Conservation (phyloP, 2,329 filamentous ascomycete species). For the Lasiodiplodia gonubiensis region DNA sequence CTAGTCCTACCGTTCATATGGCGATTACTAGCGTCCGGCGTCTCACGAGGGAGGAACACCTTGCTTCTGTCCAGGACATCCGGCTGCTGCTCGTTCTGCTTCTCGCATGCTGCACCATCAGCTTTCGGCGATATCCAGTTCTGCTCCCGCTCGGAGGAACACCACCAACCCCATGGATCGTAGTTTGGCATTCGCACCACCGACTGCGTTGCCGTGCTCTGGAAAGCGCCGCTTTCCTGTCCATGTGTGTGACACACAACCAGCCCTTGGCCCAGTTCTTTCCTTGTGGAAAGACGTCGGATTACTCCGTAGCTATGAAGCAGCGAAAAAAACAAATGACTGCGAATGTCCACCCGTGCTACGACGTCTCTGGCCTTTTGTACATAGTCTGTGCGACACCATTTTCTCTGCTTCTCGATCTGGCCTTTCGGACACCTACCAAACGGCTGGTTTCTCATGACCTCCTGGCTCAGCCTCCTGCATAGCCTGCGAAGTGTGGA, state of each 20-base stretch:
- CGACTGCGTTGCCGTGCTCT: constrained; percentile 21
- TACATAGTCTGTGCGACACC: constrained; percentile 15
- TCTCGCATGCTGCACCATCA: constrained; percentile 14
- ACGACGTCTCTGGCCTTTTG: constrained; percentile 19
- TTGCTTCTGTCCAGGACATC: constrained; percentile 27
- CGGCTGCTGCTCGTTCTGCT: constrained; percentile 26
- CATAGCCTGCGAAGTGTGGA: constrained; percentile 11
- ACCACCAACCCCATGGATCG: constrained; percentile 17
- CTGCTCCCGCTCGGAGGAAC: constrained; percentile 17
- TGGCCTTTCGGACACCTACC: constrained; percentile 11
- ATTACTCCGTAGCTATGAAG: constrained; percentile 22
- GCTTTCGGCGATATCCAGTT: constrained; percentile 23
- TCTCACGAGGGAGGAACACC: constrained; percentile 24
- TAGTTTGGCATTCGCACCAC: constrained; percentile 27
- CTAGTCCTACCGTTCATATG: constrained; percentile 24
- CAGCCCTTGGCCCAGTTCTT: background rate
- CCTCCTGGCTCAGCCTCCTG: background rate
- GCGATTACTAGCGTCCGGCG: constrained; percentile 28
- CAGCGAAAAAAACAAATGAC: constrained; percentile 24
- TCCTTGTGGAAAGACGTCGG: constrained; percentile 25
- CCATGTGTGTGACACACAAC: constrained; percentile 17
- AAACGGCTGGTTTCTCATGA: background rate
- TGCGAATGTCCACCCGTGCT: constrained; percentile 9
- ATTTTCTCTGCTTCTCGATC: background rate
- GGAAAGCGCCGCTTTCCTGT: constrained; percentile 23